Evolutionary conservation across 2,329 filamentous ascomycete species (phyloP).

Genomic region (Pseudonectria buxi): DNA sequence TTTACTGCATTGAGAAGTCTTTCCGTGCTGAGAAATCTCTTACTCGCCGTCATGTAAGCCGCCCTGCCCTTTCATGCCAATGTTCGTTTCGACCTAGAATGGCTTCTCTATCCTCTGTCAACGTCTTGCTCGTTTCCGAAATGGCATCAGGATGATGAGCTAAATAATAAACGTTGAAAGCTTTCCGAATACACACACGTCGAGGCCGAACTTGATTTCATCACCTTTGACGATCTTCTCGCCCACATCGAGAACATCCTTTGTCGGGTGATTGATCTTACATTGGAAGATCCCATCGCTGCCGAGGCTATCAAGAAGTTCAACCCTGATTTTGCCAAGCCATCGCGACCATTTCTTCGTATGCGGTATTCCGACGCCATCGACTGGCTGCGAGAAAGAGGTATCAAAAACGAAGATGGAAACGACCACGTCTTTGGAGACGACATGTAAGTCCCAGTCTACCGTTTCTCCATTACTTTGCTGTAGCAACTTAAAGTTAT

Average conservation of each 20-base stretch:
- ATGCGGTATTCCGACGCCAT: conserved; percentile 94
- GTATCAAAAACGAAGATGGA: conserved; percentile 86
- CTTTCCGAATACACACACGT: conserved; percentile 93
- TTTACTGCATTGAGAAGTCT: conserved; percentile 95
- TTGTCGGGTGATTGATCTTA: conserved; percentile 72
- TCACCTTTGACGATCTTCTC: conserved; percentile 82
- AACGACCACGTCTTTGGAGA: conserved; percentile 85
- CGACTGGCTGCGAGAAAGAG: conserved; percentile 79
- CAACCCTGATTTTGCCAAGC: conserved; percentile 81
- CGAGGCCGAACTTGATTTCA: conserved; percentile 91
- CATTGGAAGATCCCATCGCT: conserved; percentile 64
- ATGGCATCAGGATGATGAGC: neutral
- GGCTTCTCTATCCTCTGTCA: too few relatives aligned
- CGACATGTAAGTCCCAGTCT: conserved; percentile 54
- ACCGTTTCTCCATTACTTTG: too few relatives aligned
- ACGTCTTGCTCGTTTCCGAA: neutral
- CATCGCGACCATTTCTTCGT: conserved; percentile 76
- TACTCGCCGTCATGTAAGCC: conserved; percentile 66
- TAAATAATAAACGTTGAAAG: conserved; percentile 1
- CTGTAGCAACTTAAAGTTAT: neutral
- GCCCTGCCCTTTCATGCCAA: neutral
- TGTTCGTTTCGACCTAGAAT: too few relatives aligned
- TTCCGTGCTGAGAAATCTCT: conserved; percentile 95
- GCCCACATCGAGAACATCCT: conserved; percentile 77
- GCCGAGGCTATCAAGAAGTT: conserved; percentile 69